These are phyloP conservation scores for Neurospora sp. DNA, from an alignment of 495 filamentous ascomycete genomes.

Conservation along the genomic window DNA sequence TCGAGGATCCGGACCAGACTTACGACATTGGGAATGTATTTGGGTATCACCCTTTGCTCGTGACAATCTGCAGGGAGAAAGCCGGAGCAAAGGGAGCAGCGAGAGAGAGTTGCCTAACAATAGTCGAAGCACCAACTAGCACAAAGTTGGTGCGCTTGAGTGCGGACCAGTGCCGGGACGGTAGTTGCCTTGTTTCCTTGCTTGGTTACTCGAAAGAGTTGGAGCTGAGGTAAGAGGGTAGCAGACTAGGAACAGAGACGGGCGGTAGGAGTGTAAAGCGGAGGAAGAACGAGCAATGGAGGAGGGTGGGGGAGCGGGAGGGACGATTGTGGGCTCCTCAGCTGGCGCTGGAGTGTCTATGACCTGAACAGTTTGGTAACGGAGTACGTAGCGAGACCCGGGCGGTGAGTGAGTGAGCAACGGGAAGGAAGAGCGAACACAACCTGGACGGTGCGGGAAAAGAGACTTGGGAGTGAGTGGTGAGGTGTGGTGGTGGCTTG, in stretches of 20 bases:
- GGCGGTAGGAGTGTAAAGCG: background rate
- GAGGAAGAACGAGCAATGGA: background rate
- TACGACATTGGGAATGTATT: slow-evolving; percentile 41
- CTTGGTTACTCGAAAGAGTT: background rate
- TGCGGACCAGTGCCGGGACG: background rate
- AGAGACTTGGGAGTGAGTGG: background rate
- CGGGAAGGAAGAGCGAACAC: background rate
- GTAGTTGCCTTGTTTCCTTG: background rate
- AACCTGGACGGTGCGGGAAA: background rate
- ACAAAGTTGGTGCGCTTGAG: background rate
- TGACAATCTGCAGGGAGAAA: slow-evolving; percentile 29
- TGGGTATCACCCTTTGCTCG: slow-evolving; percentile 28
- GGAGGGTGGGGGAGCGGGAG: background rate
- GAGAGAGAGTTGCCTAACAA: background rate
- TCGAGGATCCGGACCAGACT: slow-evolving; percentile 13
- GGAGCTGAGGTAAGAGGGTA: background rate
- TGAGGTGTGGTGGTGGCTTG: background rate
- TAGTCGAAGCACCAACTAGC: background rate
- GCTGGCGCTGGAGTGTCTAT: background rate
- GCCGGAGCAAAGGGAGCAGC: slow-evolving; percentile 24
- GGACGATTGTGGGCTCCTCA: background rate
- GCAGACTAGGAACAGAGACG: background rate
- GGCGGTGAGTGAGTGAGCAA: background rate
- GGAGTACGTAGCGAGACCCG: background rate
- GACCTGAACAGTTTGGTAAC: background rate